These are phyloP conservation scores for Clonostachys rosea DNA, from an alignment of 2,329 filamentous ascomycete species.

Conservation along the genomic window DNA sequence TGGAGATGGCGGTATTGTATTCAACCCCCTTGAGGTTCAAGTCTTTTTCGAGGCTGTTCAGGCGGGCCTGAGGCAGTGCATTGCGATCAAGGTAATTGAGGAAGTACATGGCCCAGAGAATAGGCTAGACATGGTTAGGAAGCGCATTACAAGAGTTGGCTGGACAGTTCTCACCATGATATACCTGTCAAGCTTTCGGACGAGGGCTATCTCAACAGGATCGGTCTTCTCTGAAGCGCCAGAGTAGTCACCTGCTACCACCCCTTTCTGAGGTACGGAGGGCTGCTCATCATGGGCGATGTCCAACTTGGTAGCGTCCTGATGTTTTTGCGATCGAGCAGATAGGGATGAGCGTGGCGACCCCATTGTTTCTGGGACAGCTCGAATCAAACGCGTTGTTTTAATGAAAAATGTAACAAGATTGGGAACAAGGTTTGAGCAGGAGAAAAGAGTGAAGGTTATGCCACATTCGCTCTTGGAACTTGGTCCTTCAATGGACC, in stretches of 20 bases:
- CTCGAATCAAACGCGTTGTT: too few relatives aligned
- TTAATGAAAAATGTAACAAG: too few relatives aligned
- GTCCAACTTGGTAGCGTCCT: too few relatives aligned
- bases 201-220: constrained; percentile 13
- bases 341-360: too few relatives aligned
- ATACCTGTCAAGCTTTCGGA: constrained; percentile 12
- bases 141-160: not conserved
- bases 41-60: constrained; percentile 17
- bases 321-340: too few relatives aligned
- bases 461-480: too few relatives aligned
- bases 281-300: too few relatives aligned
- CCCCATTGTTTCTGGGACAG: too few relatives aligned
- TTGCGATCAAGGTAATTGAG: constrained; percentile 19
- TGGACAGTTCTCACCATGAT: constrained; percentile 11
- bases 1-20: constrained; percentile 35
- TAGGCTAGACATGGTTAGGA: constrained; percentile 16
- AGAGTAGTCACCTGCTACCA: constrained; percentile 13
- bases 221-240: constrained; percentile 15
- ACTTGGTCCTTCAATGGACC: too few relatives aligned
- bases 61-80: constrained; percentile 18
- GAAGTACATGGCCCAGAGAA: constrained; percentile 11
- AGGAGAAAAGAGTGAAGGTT: too few relatives aligned
- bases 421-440: too few relatives aligned
- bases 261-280: too few relatives aligned
- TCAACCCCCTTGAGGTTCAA: constrained; percentile 15